These are phyloP conservation scores for Rhinocladiella similis DNA, from an alignment of 2,329 filamentous ascomycete genomes.

Conservation along the genomic window DNA sequence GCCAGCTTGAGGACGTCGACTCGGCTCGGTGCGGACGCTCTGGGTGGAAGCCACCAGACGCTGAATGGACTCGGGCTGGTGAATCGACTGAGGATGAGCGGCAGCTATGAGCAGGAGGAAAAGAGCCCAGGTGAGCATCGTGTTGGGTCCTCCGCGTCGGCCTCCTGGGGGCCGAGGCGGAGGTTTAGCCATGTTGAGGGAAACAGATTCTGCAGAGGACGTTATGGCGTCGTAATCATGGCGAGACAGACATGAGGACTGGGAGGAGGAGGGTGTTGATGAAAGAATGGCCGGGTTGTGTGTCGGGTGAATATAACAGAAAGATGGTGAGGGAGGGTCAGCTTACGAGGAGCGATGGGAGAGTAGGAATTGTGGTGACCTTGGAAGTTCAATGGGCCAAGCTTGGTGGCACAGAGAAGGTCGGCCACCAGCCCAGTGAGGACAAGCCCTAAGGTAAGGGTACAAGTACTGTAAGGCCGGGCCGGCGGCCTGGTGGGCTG, in stretches of 20 bases:
- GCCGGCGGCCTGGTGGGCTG: background rate
- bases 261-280: background rate
- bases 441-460: background rate
- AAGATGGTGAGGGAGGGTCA: slow-evolving; percentile 2
- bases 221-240: background rate
- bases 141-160: slow-evolving; percentile 26
- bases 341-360: slow-evolving; percentile 4
- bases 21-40: slow-evolving; percentile 15
- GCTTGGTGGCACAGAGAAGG: background rate
- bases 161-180: slow-evolving; percentile 25
- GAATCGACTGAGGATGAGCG: slow-evolving; percentile 18
- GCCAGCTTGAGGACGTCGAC: slow-evolving; percentile 26
- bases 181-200: slow-evolving; percentile 26
- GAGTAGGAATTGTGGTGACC: background rate
- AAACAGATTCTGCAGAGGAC: slow-evolving; percentile 3
- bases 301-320: background rate
- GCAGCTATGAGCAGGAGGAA: slow-evolving; percentile 26
- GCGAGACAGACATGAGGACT: background rate
- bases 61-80: slow-evolving; percentile 15
- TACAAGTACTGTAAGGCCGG: background rate
- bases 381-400: background rate
- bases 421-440: background rate
- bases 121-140: slow-evolving; percentile 28
- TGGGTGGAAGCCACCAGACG: slow-evolving; percentile 25
- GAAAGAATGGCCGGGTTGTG: background rate